Conservation (phyloP, 1,284 basidiomycete species). For the Puccinia triticina region DNA sequence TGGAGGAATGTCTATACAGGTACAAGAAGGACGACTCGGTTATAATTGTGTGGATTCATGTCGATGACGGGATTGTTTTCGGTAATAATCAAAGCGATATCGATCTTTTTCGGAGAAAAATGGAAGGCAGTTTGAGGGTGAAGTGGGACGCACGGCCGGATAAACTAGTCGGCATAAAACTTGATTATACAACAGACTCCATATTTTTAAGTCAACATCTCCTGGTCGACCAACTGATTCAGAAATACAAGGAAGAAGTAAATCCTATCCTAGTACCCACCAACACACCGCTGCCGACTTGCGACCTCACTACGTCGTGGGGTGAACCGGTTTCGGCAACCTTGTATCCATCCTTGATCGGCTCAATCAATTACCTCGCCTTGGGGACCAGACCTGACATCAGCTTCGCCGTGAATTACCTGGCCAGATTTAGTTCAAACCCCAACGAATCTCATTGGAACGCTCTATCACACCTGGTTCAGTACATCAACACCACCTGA, state of each 20-base stretch:
- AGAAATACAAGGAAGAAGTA: background rate
- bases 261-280: background rate
- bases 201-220: background rate
- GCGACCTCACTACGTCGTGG: background rate
- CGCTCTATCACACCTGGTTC: too few relatives aligned
- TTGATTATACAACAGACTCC: background rate
- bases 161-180: background rate
- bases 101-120: background rate
- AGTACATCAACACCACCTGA: too few relatives aligned
- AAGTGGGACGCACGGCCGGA: background rate
- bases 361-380: too few relatives aligned
- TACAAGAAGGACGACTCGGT: background rate
- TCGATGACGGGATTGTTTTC: constrained; percentile 15
- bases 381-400: too few relatives aligned
- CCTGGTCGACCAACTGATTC: background rate
- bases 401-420: too few relatives aligned
- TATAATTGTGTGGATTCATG: constrained; percentile 11
- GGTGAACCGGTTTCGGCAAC: background rate
- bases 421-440: too few relatives aligned
- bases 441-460: too few relatives aligned
- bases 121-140: background rate
- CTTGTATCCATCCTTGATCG: too few relatives aligned
- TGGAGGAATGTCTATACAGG: background rate
- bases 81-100: background rate
- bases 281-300: too few relatives aligned